Percentiles rank a stretch among this genome's conserved stretches.
phyloP scores from a whole-genome alignment of 768 basidiomycete genomes.

The Suillus discolor region DNA sequence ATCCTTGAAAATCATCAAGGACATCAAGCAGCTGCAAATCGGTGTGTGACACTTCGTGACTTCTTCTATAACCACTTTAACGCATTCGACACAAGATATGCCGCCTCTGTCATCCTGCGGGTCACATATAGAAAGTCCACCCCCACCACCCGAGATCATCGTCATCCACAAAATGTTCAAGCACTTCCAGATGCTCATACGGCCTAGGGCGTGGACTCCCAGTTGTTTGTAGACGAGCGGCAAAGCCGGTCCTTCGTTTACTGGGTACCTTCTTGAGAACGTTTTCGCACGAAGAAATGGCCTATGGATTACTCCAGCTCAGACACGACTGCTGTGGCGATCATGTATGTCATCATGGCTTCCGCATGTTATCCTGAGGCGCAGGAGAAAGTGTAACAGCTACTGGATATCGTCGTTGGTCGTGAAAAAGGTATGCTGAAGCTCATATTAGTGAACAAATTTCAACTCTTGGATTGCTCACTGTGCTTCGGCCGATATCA shows the following conservation, averaged over 20 bases:
- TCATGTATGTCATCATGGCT: constrained; percentile 57
- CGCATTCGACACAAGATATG: constrained; percentile 23
- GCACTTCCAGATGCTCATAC: constrained; percentile 38
- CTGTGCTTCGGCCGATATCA: constrained; percentile 61
- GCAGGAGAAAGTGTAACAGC: constrained; percentile 51
- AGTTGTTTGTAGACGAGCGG: constrained; percentile 21
- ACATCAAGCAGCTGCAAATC: constrained; percentile 59
- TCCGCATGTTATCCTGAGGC: constrained; percentile 57
- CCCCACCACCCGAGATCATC: constrained; percentile 33
- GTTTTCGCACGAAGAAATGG: constrained; percentile 57
- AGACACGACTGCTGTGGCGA: constrained; percentile 64
- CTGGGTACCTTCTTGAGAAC: constrained; percentile 57
- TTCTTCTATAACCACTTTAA: constrained; percentile 39
- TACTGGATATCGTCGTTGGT: constrained; percentile 55
- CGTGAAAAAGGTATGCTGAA: constrained; percentile 31
- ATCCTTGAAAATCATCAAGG: constrained; percentile 31
- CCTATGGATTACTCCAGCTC: constrained; percentile 64
- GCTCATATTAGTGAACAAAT: neutral
- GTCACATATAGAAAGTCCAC: constrained; percentile 38
- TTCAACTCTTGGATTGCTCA: constrained; percentile 53
- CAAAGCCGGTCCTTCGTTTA: constrained; percentile 45
- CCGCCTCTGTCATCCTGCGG: constrained; percentile 35
- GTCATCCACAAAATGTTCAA: constrained; percentile 34
- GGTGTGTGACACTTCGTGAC: constrained; percentile 42
- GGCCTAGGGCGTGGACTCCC: constrained; percentile 30